Base-by-base conservation (phyloP, 768 basidiomycete genomes). In the Cyclocybe cylindracea region DNA sequence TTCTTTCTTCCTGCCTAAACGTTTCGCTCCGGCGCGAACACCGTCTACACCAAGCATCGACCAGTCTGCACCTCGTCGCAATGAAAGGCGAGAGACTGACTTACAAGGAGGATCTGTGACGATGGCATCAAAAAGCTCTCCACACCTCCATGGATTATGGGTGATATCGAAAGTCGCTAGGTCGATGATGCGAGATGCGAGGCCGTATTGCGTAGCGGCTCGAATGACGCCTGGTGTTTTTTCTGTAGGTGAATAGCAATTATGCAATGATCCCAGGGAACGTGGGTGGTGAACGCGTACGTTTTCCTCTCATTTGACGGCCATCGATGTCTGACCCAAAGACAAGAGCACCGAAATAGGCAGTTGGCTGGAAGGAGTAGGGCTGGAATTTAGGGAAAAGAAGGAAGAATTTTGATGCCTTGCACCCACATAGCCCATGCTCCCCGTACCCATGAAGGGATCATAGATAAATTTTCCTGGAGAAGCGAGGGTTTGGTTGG, bases 241-340 rank as follows among this genome's bases (percentile, higher is more conserved):
- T 56, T 68, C 78, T 78, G 50, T 10, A 29, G 38, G 13, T 7
- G 18, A 43, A 18, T 47, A 14, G 42, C 46, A 10, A 18, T 35
- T 45, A 18, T 38, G 38, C 16, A 19, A 29, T 39, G 29, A 34
- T 16, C 10, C 10, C 9, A 41, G n/a, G 32, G 46, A 24, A 6
- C 11, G 16, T 41, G 39, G 46, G 10, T 29, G 10, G 37, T 4
- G 5, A 55, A 24, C 24, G 24, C 69, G 47, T 57, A 88, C 94
- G 82, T 79, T 92, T 96, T 13, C 97, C 97, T 53, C 94, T 78
- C 89, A 98, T 95, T 65, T 98, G 96, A 38, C 97, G 79, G 0
- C 97, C 97, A 62, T 98, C 96, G 44, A 99, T 98, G 66, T 98
- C 97, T 13, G 92, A 94, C 13, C 96, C 97, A 49, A 90, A 85